Base-by-base conservation (phyloP, 805 yeast genomes). In the Monosporozyma solicola region DNA sequence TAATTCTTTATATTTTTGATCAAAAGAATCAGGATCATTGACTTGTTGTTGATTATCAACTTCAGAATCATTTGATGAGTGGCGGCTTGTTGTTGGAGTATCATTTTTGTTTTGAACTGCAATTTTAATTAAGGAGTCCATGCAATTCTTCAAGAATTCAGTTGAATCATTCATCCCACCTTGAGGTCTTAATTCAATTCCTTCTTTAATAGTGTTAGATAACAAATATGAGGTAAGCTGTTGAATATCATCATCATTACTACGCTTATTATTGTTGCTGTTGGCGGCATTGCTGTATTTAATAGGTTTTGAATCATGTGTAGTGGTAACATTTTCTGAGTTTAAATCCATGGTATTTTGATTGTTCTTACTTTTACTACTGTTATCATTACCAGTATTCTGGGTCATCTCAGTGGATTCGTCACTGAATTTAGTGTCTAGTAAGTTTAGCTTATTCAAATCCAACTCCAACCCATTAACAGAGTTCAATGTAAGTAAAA, bases 221-320 rank as follows among this genome's bases (percentile, higher is more conserved):
- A 67, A 46, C 31, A 67, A 53, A 49, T 63, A 66, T 3, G 70
- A 63, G 3, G 66, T 66, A n/a, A 66, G 48, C 32, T 64, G 67
- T 53, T 66, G 66, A 16, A 64, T 41, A 11, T 51, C 33, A 5
- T 46, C 45, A 4, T 15, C 24, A 20, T 24, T 49, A 35, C 39
- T 49, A 35, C 39, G 39, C 15, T 35, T 35, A 35, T 15, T 15
- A 15, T 15, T 35, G 3, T 35, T 11, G 20, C 20, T 20, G 20
- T 20, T 20, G 20, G 20, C 20, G 16, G 13, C 15, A n/a, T 11
- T 11, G 15, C 5, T 11, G n/a, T 3, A 35, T 35, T 35, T 35
- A 35, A 13, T 15, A 3, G 3, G 3, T 15, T 13, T 35, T 35
- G 7, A 11, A 13, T 35, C 16, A 3, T 35, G 39, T 15, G 13